A percentile compares a stretch with the other conserved stretches of the same genome.
Conservation (phyloP, 176 grass and related monocot genomes). For the Dendrocalamus sinicus region DNA sequence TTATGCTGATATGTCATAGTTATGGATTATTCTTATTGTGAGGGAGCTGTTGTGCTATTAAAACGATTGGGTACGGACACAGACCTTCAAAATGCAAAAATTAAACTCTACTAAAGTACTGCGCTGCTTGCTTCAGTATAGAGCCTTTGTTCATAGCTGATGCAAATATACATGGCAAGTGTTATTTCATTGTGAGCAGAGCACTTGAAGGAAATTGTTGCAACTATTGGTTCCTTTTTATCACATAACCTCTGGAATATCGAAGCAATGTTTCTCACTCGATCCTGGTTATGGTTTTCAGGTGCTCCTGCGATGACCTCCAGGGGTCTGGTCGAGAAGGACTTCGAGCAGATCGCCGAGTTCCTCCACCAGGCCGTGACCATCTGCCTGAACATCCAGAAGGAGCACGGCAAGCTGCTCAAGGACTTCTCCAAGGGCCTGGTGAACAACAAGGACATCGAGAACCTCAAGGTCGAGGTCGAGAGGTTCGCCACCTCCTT, state of each 20-base stretch:
- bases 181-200: background rate
- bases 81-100: background rate
- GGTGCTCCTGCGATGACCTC: slow-evolving; percentile 93
- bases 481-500: slow-evolving; percentile 85
- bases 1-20: background rate
- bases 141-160: background rate
- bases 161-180: background rate
- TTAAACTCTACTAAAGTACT: background rate
- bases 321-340: slow-evolving; percentile 86
- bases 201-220: background rate
- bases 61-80: background rate
- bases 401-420: slow-evolving; percentile 86
- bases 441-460: slow-evolving; percentile 77
- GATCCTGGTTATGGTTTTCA: slow-evolving; percentile 36
- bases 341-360: slow-evolving; percentile 90
- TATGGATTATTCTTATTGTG: background rate
- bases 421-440: slow-evolving; percentile 94
- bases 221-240: background rate
- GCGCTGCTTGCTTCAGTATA: background rate
- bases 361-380: slow-evolving; percentile 95
- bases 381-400: slow-evolving; percentile 85
- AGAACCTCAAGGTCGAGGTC: slow-evolving; percentile 68
- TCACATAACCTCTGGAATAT: background rate
- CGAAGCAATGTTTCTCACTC: background rate
- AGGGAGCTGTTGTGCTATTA: background rate